Conservation (phyloP, 164 flowering plant genomes). For the Dillenia suffruticosa region DNA sequence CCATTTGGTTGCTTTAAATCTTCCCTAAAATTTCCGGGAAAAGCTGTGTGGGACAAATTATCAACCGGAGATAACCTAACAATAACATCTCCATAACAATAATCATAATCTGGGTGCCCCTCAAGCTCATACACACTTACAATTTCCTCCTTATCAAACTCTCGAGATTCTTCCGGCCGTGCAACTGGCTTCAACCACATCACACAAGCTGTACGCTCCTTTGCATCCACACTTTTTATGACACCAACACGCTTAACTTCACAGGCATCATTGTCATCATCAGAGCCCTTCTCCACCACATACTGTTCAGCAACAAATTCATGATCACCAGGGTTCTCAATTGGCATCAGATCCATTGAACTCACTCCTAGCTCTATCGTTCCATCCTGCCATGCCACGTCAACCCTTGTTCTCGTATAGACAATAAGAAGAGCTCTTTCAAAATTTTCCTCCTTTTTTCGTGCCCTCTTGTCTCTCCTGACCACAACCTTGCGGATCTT, state of each 20-base stretch:
- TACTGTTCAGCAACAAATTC: slow-evolving; percentile 94
- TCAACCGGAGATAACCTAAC: slow-evolving; percentile 75
- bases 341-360: slow-evolving; percentile 68
- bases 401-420: slow-evolving; percentile 70
- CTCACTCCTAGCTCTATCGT: slow-evolving; percentile 36
- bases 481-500: slow-evolving; percentile 70
- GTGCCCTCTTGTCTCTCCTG: slow-evolving; percentile 65
- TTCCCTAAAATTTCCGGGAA: slow-evolving; percentile 21
- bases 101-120: slow-evolving; percentile 95
- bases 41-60: slow-evolving; percentile 20
- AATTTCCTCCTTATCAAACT: slow-evolving; percentile 86
- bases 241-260: slow-evolving; percentile 84
- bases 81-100: slow-evolving; percentile 95
- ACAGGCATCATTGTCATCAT: slow-evolving; percentile 49
- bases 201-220: slow-evolving; percentile 84
- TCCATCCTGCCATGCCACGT: slow-evolving; percentile 97
- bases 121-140: slow-evolving; percentile 98
- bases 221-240: slow-evolving; percentile 88
- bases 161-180: slow-evolving; percentile 81
- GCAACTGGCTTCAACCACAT: slow-evolving; percentile 86
- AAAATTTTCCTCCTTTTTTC: slow-evolving; percentile 73
- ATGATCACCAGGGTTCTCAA: slow-evolving; percentile 92
- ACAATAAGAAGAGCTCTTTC: slow-evolving; percentile 75
- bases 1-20: slow-evolving; percentile 19
- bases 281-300: slow-evolving; percentile 85